Percentiles rank a stretch among this genome's conserved stretches.
Conservation (phyloP, 2,329 filamentous ascomycete species). For the Sporothrix variecibatus region DNA sequence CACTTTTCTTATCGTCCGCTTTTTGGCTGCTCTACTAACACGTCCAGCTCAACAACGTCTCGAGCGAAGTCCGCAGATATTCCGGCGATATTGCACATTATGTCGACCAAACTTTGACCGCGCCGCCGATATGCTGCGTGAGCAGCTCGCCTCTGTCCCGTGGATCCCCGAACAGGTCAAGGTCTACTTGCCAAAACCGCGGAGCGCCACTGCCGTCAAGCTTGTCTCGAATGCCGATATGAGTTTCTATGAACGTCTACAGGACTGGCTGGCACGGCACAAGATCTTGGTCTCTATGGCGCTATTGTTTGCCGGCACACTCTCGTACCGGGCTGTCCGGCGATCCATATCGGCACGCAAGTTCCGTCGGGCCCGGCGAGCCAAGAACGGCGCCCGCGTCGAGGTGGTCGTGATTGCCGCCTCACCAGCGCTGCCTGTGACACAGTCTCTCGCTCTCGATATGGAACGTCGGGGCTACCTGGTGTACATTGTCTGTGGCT, state of each 20-base stretch:
- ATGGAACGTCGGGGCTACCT: constrained; percentile 90
- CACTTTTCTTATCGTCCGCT: neutral
- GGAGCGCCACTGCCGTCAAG: constrained; percentile 41
- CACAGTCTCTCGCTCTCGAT: constrained; percentile 79
- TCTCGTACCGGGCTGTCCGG: constrained; percentile 54
- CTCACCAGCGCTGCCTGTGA: constrained; percentile 81
- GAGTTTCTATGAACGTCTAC: constrained; percentile 52
- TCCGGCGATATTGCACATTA: constrained; percentile 74
- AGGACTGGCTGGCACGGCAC: constrained; percentile 72
- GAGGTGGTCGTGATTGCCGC: constrained; percentile 89
- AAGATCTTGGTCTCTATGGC: constrained; percentile 72
- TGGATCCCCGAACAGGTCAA: constrained; percentile 74
- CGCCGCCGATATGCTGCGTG: constrained; percentile 69
- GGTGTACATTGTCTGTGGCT: constrained; percentile 85
- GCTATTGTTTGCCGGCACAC: constrained; percentile 70
- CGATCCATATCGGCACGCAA: constrained; percentile 61
- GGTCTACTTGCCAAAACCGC: constrained; percentile 56
- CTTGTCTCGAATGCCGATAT: constrained; percentile 38
- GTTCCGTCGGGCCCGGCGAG: constrained; percentile 73
- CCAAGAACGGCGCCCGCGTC: constrained; percentile 78
- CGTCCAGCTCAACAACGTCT: constrained; percentile 53
- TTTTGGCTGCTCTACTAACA: constrained; percentile 2
- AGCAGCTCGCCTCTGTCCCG: constrained; percentile 64
- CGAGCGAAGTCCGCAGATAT: constrained; percentile 68
- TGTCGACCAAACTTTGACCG: constrained; percentile 80